Base-by-base conservation (phyloP, 305 asterid species). In the Caryopteris hybrid region DNA sequence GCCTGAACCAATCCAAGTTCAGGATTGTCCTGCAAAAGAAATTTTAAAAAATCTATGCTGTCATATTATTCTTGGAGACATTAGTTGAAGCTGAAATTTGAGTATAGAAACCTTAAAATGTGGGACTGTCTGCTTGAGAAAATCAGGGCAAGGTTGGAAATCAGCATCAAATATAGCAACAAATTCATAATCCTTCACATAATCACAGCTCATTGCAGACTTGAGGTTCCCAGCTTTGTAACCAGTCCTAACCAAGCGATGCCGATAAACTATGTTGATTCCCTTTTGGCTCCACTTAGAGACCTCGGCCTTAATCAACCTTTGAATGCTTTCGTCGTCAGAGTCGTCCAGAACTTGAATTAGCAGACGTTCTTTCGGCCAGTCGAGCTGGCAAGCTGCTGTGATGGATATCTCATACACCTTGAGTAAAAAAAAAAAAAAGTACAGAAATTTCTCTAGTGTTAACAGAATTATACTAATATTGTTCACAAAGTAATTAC, bases 121-220 rank as follows among this genome's bases (percentile, higher is more conserved):
- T 3, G 91, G 88, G 20, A 87, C 85, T 0, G 89, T 85, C 31
- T 72, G 83, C 77, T 79, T 83, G 66, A 87, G 85, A 69, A 87
- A 87, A 81, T 87, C 89, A 1, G 87, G 71, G 41, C 74, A 70
- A 2, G 91, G 95, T 48, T 81, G 95, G 69, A 87, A 87, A 72
- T 87, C 95, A 11, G 95, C 86, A 12, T 87, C 95, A 29, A 87
- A 87, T 65, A 87, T 87, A 29, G 91, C 88, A 59, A 87, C 94
- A 21, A 75, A 87, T 62, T 87, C 89, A 23, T 83, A 87, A 52
- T 83, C 74, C 70, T 81, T 87, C 16, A 87, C 89, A 68, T 85
- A 87, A 38, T 79, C 95, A 56, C 87, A 87, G 58, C 80, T 62
- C 95, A 87, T 83, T 14, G 95, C 95, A 9, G 95, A 85, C 56